A percentile compares a stretch with the other conserved stretches of the same genome.
These are phyloP conservation scores for Saccharomycopsis javanensis DNA, from an alignment of 805 yeast genomes.

Conservation along the genomic window DNA sequence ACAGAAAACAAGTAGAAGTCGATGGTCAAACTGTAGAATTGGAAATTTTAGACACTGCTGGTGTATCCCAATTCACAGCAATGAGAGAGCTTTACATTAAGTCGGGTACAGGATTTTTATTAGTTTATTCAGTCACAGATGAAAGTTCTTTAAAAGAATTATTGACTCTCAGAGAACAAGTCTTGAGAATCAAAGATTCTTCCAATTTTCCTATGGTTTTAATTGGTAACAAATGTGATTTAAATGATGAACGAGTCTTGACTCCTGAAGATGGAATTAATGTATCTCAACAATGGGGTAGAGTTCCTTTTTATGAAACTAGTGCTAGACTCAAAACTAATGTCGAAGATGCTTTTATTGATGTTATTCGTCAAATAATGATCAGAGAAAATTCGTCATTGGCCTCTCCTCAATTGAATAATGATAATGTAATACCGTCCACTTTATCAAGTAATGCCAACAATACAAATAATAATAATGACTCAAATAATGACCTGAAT, in stretches of 20 bases:
- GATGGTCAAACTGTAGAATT: conserved; percentile 82
- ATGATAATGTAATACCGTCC: conserved; percentile 3
- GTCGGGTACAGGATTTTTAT: conserved; percentile 80
- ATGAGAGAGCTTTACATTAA: conserved; percentile 86
- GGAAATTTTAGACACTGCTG: conserved; percentile 88
- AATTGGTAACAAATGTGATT: conserved; percentile 86
- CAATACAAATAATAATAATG: conserved; percentile 1
- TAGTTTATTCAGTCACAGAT: conserved; percentile 79
- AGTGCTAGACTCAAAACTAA: conserved; percentile 86
- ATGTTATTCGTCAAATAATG: conserved; percentile 82
- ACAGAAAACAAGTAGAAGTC: conserved; percentile 76
- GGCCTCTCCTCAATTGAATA: neutral
- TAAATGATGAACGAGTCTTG: conserved; percentile 63
- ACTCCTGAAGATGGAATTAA: conserved; percentile 74
- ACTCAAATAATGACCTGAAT: conserved; percentile 6
- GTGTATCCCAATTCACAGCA: conserved; percentile 91
- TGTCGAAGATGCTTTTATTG: conserved; percentile 84
- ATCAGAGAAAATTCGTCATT: conserved; percentile 42
- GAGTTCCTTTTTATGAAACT: conserved; percentile 85
- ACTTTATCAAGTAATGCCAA: neutral
- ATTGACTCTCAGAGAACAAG: conserved; percentile 72
- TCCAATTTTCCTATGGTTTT: conserved; percentile 78
- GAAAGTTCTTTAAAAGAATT: conserved; percentile 69
- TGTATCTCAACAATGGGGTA: conserved; percentile 74
- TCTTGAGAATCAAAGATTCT: conserved; percentile 70